Conservation (phyloP, 228 moss, liverwort and hornwort genomes). For the Sphagnum magellanicum region DNA sequence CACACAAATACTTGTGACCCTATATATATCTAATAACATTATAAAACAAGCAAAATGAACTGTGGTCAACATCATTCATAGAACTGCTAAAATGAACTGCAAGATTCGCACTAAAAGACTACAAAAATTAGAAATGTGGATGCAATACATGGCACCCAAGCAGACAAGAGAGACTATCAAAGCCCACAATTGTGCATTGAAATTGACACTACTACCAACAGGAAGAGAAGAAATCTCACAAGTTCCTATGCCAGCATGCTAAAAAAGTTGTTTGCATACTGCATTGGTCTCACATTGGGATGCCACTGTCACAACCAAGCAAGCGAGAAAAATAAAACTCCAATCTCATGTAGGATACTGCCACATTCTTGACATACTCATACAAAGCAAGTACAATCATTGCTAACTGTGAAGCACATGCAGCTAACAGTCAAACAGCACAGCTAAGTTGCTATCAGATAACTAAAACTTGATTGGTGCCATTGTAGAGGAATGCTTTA, state of each 20-base stretch:
- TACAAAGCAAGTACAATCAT: not conserved
- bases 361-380: not conserved
- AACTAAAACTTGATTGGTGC: not conserved
- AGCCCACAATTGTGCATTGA: too few species aligned
- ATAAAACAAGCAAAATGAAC: too few species aligned
- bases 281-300: slow-evolving; percentile 95
- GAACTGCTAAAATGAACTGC: too few species aligned
- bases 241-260: slow-evolving; percentile 71
- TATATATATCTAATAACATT: too few species aligned
- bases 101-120: too few species aligned
- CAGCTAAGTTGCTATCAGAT: not conserved
- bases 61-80: too few species aligned
- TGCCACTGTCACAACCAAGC: slow-evolving; percentile 54
- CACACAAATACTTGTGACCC: too few species aligned
- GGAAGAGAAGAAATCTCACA: too few species aligned
- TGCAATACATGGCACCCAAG: too few species aligned
- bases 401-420: not conserved
- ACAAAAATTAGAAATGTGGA: too few species aligned
- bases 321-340: not conserved
- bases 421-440: not conserved
- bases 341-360: not conserved
- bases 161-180: too few species aligned
- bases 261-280: slow-evolving; percentile 89
- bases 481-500: not conserved
- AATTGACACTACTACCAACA: too few species aligned